Conservation (phyloP, 495 filamentous ascomycete genomes). For the Penicillium verhagenii region DNA sequence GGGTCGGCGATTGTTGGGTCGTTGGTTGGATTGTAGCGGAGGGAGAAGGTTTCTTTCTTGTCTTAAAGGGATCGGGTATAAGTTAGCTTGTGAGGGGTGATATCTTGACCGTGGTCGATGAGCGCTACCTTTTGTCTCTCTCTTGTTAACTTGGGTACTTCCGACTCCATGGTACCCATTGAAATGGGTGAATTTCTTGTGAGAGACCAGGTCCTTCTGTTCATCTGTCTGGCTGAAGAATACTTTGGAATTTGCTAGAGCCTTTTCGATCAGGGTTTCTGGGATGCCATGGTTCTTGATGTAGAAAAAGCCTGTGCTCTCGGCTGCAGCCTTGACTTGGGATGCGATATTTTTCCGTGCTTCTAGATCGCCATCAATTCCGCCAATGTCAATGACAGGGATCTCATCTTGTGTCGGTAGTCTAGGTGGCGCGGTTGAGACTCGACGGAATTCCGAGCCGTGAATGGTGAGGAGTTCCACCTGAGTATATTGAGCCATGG, state of each 20-base stretch:
- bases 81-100: neutral
- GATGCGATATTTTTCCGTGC: conserved; percentile 39
- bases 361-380: conserved; percentile 37
- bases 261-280: conserved; percentile 41
- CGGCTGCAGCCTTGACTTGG: conserved; percentile 41
- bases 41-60: conserved; percentile 42
- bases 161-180: conserved; percentile 33
- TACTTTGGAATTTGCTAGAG: conserved; percentile 30
- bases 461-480: conserved; percentile 30
- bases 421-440: conserved; percentile 34
- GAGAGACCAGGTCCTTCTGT: conserved; percentile 36
- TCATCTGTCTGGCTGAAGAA: conserved; percentile 48
- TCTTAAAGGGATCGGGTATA: conserved; percentile 22
- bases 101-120: neutral
- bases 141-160: conserved; percentile 27
- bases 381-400: conserved; percentile 50
- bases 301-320: conserved; percentile 56
- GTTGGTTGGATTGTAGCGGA: conserved; percentile 45
- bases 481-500: conserved; percentile 25
- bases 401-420: conserved; percentile 48
- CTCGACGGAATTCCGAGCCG: conserved; percentile 31
- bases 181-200: conserved; percentile 19
- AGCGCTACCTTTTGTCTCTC: conserved; percentile 24
- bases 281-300: conserved; percentile 54
- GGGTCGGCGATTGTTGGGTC: conserved; percentile 43